Percentiles rank a stretch among this genome's conserved stretches.
Evolutionary conservation across 345 rosid species (phyloP).

Genomic region (Bruguiera sexangula): DNA sequence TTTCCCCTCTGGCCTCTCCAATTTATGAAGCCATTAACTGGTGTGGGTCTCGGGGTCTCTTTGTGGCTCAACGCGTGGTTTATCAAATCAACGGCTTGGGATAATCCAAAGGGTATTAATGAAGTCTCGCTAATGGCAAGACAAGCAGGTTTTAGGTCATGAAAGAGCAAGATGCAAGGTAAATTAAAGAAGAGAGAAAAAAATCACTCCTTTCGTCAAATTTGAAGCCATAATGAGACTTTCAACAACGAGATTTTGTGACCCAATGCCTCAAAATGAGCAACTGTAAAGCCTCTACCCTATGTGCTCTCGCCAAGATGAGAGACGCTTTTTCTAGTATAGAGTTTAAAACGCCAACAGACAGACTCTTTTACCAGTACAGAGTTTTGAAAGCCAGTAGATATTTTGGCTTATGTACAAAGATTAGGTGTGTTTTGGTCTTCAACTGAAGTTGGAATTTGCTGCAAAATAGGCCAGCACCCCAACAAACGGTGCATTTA

Average conservation of each 20-base stretch:
- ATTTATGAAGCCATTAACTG: no score
- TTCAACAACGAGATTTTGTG: constrained; percentile 9
- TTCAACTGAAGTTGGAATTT: constrained; percentile 48
- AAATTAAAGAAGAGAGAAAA: not conserved
- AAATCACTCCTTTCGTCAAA: not conserved
- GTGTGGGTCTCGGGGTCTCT: no score
- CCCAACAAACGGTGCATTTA: constrained; percentile 95
- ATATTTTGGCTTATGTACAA: constrained; percentile 11
- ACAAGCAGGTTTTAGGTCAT: not conserved
- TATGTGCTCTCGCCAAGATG: constrained; percentile 39
- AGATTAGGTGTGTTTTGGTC: not conserved
- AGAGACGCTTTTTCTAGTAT: constrained; percentile 34
- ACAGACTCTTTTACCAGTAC: constrained; percentile 20
- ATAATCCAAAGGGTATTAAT: no score
- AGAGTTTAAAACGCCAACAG: not conserved
- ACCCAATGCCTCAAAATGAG: constrained; percentile 5
- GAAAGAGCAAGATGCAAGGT: not conserved
- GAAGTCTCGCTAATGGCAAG: no score
- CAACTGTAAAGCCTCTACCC: constrained; percentile 31
- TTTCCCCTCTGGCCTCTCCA: no score
- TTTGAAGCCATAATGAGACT: not conserved
- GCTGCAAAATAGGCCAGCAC: constrained; percentile 88
- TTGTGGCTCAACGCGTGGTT: no score
- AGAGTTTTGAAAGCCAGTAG: not conserved
- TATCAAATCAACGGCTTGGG: no score